Evolutionary conservation across 306 rosid species (phyloP).

Genomic region (Acacia confusa): DNA sequence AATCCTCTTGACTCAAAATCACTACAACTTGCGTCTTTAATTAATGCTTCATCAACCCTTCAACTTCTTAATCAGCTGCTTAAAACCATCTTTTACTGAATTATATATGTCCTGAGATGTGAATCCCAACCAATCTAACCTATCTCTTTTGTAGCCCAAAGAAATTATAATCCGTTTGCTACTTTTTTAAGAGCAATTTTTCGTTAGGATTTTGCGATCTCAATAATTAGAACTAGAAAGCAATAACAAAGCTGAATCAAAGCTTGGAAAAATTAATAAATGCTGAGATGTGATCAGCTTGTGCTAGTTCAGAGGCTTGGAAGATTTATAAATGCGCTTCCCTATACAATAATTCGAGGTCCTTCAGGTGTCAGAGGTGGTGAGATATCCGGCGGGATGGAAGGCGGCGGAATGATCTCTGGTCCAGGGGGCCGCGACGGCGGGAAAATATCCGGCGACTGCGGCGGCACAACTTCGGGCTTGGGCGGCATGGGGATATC

Average conservation of each 20-base stretch:
- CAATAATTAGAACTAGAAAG: not conserved
- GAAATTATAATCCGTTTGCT: too few relatives aligned
- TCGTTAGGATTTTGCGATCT: not conserved
- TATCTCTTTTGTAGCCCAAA: too few relatives aligned
- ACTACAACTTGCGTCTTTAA: too few relatives aligned
- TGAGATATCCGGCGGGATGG: conserved; percentile 34
- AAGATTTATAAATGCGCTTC: not conserved
- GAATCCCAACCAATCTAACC: too few relatives aligned
- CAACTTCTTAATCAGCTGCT: too few relatives aligned
- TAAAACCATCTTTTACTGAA: too few relatives aligned
- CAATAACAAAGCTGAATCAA: not conserved
- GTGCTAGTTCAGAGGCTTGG: too few relatives aligned
- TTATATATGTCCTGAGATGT: too few relatives aligned
- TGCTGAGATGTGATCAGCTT: too few relatives aligned
- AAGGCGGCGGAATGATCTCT: conserved; percentile 51
- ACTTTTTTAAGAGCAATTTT: not conserved
- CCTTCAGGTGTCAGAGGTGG: conserved; percentile 37
- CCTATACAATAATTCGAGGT: conserved; percentile 21
- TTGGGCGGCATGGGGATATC: conserved; percentile 38
- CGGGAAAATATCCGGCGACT: conserved; percentile 16
- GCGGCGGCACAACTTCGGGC: conserved; percentile 43
- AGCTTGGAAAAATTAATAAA: not conserved
- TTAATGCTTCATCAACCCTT: too few relatives aligned
- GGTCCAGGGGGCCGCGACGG: conserved; percentile 42
- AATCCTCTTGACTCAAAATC: too few relatives aligned